Base-by-base conservation (phyloP, 164 flowering plant genomes). In the Tinospora cordifolia region DNA sequence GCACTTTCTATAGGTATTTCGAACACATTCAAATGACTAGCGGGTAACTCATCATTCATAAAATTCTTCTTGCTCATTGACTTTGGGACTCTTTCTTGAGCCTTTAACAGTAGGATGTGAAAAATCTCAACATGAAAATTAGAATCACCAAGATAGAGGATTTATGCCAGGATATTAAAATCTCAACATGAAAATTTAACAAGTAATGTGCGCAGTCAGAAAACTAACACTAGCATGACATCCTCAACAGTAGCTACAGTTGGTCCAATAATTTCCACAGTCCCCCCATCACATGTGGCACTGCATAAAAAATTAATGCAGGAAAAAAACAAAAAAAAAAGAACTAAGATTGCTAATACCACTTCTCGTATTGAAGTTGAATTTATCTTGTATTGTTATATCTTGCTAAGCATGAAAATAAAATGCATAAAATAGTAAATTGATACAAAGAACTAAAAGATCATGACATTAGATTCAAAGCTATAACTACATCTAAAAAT, bases 161-260 rank as follows among this genome's bases (percentile, higher is more conserved):
- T n/a, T n/a, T n/a, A n/a, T n/a, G n/a, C n/a, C n/a, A n/a, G n/a
- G n/a, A n/a, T n/a, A n/a, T n/a, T n/a, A n/a, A n/a, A n/a, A n/a
- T n/a, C n/a, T n/a, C n/a, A n/a, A n/a, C n/a, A 51, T 41, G 46
- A 51, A 51, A 51, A 15, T 51, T 51, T n/a, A 13, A 24, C 19
- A 25, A 49, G 21, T 8, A 15, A 38, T 11, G 10, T 54, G 9
- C 24, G 40, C 24, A 70, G 44, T 24, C 49, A 63, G 57, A 34
- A 47, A 68, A 54, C 92, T 87, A 82, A 94, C 97, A 94, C 91
- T 44, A 94, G 88, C 83, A 92, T 84, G 71, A 81, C 83, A 85
- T 94, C 98, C 79, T 94, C 98, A 81, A 94, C 96, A 57, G 87
- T 72, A 72, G 96, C 85, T 66, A 97, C 86, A 68, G 92, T 76